Percentiles rank a stretch among this genome's conserved stretches.
Evolutionary conservation across 2,329 filamentous ascomycete species (phyloP).

Genomic region (Botrytis deweyae): DNA sequence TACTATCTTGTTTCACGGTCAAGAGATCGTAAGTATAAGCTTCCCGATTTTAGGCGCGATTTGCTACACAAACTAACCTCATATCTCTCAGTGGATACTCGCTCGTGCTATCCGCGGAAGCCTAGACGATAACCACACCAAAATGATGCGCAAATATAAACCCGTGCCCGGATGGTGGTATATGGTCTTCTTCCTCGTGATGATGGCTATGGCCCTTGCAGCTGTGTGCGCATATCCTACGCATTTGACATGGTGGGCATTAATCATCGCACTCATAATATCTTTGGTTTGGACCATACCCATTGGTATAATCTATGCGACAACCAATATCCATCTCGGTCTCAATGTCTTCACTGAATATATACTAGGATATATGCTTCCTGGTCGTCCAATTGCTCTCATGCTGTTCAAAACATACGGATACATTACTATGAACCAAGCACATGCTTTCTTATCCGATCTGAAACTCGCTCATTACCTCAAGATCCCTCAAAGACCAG

Average conservation of each 20-base stretch:
- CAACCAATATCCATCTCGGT: conserved; percentile 68
- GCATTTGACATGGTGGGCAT: conserved; percentile 32
- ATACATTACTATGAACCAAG: conserved; percentile 25
- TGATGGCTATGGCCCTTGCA: conserved; percentile 45
- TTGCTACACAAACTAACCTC: not conserved
- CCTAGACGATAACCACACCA: conserved; percentile 42
- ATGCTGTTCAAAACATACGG: conserved; percentile 64
- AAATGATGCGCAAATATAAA: conserved; percentile 57
- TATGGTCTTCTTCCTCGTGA: conserved; percentile 44
- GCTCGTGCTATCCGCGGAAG: conserved; percentile 61
- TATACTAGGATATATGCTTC: conserved; percentile 71
- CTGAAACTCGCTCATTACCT: conserved; percentile 55
- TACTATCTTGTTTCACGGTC: conserved; percentile 65
- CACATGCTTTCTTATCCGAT: conserved; percentile 29
- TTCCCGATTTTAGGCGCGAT: not conserved
- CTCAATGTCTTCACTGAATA: conserved; percentile 74
- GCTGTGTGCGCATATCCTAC: conserved; percentile 25
- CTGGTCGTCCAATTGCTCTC: conserved; percentile 67
- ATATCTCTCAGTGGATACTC: conserved; percentile 47
- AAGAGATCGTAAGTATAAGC: conserved; percentile 51
- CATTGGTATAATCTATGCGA: conserved; percentile 67
- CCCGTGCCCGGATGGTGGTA: conserved; percentile 61
- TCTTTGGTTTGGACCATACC: conserved; percentile 48
- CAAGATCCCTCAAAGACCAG: conserved; percentile 61
- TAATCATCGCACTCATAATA: conserved; percentile 35